Percentiles rank a stretch among this genome's conserved stretches.
Evolutionary conservation across 306 rosid genomes (phyloP).

Genomic region (Mucuna pruriens): DNA sequence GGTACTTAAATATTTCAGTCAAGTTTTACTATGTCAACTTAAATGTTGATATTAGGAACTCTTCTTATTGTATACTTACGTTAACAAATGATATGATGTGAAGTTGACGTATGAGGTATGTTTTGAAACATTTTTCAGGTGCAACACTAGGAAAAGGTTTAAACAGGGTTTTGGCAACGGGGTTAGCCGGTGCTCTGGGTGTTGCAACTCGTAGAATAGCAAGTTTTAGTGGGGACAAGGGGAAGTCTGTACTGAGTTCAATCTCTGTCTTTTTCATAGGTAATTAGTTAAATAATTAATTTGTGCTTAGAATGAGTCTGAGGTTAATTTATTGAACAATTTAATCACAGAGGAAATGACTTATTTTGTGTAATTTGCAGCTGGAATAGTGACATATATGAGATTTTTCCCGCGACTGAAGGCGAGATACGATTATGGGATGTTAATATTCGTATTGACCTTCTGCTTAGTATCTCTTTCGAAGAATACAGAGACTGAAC

Average conservation of each 20-base stretch:
- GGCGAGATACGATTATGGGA: constrained; percentile 75
- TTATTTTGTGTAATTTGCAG: constrained; percentile 38
- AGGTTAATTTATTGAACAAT: not conserved
- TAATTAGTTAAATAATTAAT: not conserved
- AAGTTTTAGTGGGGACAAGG: constrained; percentile 26
- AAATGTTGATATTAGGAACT: no score
- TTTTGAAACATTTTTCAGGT: constrained; percentile 34
- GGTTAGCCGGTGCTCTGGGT: constrained; percentile 34
- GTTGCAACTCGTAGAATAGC: constrained; percentile 33
- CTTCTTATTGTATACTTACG: not conserved
- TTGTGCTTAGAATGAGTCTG: not conserved
- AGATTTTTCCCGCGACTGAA: constrained; percentile 65
- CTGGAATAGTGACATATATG: constrained; percentile 57
- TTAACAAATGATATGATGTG: not conserved
- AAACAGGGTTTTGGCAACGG: constrained; percentile 46
- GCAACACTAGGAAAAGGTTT: constrained; percentile 55
- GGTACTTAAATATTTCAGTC: no score
- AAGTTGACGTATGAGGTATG: not conserved
- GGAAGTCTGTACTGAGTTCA: constrained; percentile 22
- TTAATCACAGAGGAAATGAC: not conserved
- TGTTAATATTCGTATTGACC: constrained; percentile 64
- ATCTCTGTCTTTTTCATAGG: constrained; percentile 31
- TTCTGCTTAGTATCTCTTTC: constrained; percentile 63
- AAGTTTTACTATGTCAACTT: no score
- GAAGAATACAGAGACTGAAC: constrained; percentile 47